Evolutionary conservation across 2,329 filamentous ascomycete species (phyloP).

Genomic region (Beauveria bassiana): DNA sequence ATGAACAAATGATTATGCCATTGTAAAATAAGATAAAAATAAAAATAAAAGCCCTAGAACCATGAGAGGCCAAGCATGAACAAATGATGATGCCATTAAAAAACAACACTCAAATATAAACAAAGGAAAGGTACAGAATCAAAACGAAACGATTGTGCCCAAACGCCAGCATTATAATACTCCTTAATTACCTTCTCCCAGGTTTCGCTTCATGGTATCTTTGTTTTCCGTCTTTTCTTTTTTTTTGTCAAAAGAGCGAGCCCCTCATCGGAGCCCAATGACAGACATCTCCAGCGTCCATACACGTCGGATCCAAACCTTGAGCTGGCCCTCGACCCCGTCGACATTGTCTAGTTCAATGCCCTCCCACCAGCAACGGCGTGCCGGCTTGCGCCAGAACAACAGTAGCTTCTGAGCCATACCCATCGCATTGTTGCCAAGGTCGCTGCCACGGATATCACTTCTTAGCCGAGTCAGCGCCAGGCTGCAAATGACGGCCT

Average conservation of each 20-base stretch:
- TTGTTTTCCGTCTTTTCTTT: not conserved
- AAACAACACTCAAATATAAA: not conserved
- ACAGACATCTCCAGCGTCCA: slow-evolving; percentile 99
- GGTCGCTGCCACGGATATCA: slow-evolving; percentile 75
- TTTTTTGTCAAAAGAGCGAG: not conserved
- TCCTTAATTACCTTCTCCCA: not conserved
- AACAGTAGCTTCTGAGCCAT: slow-evolving; percentile 98
- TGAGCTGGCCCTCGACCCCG: slow-evolving; percentile 83
- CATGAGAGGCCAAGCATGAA: not conserved
- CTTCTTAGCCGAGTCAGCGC: slow-evolving; percentile 88
- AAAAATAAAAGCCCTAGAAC: too few species aligned
- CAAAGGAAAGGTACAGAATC: not conserved
- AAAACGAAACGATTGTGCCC: slow-evolving; percentile 9
- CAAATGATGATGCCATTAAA: not conserved
- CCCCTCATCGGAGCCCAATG: slow-evolving; percentile 65
- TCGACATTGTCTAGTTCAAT: slow-evolving; percentile 85
- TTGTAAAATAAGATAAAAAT: too few species aligned
- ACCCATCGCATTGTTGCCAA: slow-evolving; percentile 72
- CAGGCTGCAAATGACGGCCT: slow-evolving; percentile 95
- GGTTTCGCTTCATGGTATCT: slow-evolving; percentile 7
- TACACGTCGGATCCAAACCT: slow-evolving; percentile 96
- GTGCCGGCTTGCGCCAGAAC: slow-evolving; percentile 95
- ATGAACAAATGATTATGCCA: too few species aligned
- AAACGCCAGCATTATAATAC: slow-evolving; percentile 10
- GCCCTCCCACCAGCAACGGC: slow-evolving; percentile 98